Evolutionary conservation across 2,329 filamentous ascomycete species (phyloP), one percentile per base, ranked within the genome.

Genomic region (Diatrype stigma): DNA sequence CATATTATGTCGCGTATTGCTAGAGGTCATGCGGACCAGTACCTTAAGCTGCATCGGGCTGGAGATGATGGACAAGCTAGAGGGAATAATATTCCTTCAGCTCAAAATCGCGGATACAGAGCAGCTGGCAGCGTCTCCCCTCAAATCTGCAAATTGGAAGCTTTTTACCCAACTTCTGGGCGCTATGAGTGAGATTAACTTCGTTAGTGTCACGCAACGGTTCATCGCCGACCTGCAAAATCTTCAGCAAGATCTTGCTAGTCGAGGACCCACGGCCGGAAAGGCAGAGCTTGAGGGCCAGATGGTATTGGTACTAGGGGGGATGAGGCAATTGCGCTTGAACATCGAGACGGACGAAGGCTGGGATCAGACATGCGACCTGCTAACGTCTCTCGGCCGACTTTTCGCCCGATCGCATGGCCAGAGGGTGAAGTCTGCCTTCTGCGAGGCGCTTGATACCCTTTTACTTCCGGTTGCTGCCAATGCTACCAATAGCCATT

Each of bases 11-110:
- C 84, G 94, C 28, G 93, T 97, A 7, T 75, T 99, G 46, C 87
- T 96, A 50, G 91, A 97, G 67, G 92, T 99, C 46, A 94, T 97
- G 67, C 86, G 87, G 37, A 91, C 97, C 68, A 96, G 90, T 62
- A 92, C 81, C 26, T 73, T 97, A 42, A 79, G 84, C 32, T 87
- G 84, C 19, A 90, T 99, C 58, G 96, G 89, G 6, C 77, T 84
- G 1, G 93, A 96, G 60, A 96, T 96, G 84, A 92, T 95, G 53
- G 90, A 94, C 55, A 93, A 95, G 59, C 77, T 99, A 4, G 93
- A 97, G 66, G 90, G 86, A 56, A 96, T 99, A 53, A 96, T 99
- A 49, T 99, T 97, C 67, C 87, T 87, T n/a, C 94, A 97, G 67
- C 78, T 99, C 10, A 95, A 92, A 64, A 88, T 87, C 44, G 87